A percentile compares a stretch with the other conserved stretches of the same genome.
phyloP scores from a whole-genome alignment of 2,329 filamentous ascomycete genomes.

The Ceratocystis destructans region DNA sequence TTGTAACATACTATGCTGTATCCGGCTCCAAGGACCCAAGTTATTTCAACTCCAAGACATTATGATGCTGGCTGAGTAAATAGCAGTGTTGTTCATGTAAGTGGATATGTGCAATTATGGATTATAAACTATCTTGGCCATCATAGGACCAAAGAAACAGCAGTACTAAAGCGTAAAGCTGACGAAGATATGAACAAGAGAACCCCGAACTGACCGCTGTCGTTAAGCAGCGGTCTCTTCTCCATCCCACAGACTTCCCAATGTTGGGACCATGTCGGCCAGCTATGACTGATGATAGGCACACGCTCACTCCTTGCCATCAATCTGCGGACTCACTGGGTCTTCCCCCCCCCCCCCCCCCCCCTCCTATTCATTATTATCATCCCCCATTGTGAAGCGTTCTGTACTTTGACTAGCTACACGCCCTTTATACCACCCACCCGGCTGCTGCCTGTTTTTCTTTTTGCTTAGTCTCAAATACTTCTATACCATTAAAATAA shows the following conservation, averaged over 20 bases:
- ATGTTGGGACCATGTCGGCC: too few species aligned
- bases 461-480: not conserved
- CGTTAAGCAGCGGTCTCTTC: not conserved
- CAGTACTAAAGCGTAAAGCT: not conserved
- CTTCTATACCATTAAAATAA: not conserved
- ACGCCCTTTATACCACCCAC: slow-evolving; percentile 4
- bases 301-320: not conserved
- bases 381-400: not conserved
- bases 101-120: not conserved
- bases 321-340: not conserved
- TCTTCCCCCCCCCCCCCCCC: not conserved
- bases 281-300: not conserved
- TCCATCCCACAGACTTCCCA: too few species aligned
- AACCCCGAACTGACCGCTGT: not conserved
- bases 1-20: too few species aligned
- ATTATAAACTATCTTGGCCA: not conserved
- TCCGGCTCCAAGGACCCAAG: not conserved
- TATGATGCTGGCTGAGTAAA: not conserved
- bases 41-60: not conserved
- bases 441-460: not conserved
- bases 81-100: not conserved
- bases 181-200: not conserved
- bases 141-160: not conserved
- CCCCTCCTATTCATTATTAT: not conserved
- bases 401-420: not conserved